Base-by-base conservation (phyloP, 805 yeast species). In the Ogataea minuta region DNA sequence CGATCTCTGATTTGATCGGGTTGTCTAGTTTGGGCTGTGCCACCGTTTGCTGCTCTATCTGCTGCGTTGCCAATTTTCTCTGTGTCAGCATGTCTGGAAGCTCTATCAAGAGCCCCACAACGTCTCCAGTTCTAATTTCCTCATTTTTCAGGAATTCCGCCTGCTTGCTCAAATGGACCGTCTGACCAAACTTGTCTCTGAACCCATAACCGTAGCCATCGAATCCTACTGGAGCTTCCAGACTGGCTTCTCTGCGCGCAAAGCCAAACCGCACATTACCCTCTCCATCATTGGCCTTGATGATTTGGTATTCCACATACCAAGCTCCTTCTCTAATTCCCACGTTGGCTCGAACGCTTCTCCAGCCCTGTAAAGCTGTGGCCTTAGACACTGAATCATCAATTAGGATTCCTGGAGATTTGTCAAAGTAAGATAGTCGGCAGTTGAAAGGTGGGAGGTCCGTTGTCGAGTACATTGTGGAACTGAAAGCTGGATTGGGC, bases 151-250 rank as follows among this genome's bases (percentile, higher is more conserved):
- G 67, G 47, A 77, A 76, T 23, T 72, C 70, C 17, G 62, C 56
- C 0, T 88, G 87, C 34, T 90, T 72, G 43, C 91, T 81, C 30
- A 83, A 63, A 48, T 93, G 95, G 16, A 93, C 71, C 20, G 76
- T 76, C 49, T 85, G 84, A 2, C 95, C 90, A 6, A 73, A 70
- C 25, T 74, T 72, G 62, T 91, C 97, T 43, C 97, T 71, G 2
- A 93, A 55, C 2, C 96, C 97, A 60, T 93, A 91, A 0, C 96
- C 91, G 63, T 89, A 93, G 0, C 89, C 91, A 61, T 93, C 98
- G 53, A 77, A 87, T 3, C 99, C 99, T 5, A 90, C 93, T 0
- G 99, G 98, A 0, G 95, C 95, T 50, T 91, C 97, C 30, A 90
- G 62, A 34, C 88, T 77, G 2, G 96, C 93, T 55, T 91, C 98